phyloP scores from a whole-genome alignment of 768 basidiomycete genomes.

The Rhodosporidiobolus sp. region DNA sequence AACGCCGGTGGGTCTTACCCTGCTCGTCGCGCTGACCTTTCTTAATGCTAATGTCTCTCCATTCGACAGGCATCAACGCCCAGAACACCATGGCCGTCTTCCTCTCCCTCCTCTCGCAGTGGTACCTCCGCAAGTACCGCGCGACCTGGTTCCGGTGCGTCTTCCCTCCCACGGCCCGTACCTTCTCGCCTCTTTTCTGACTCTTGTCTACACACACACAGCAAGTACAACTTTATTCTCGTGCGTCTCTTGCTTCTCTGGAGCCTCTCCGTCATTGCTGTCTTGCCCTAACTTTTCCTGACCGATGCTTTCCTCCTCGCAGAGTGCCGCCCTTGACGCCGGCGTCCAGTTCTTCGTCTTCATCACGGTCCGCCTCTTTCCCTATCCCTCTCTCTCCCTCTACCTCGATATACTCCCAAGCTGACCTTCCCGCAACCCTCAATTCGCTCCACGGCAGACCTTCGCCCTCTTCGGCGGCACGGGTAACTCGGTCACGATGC shows the following conservation, averaged over 20 bases:
- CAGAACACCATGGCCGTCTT: constrained; percentile 56
- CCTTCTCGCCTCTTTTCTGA: too few species aligned
- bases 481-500: constrained; percentile 35
- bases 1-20: too few species aligned
- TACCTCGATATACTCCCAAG: too few species aligned
- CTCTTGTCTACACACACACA: constrained; percentile 52
- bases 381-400: constrained; percentile 56
- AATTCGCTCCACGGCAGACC: constrained; percentile 45
- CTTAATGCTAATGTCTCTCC: constrained; percentile 46
- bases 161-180: constrained; percentile 44
- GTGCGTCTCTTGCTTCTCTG: too few species aligned
- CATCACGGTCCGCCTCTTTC: not conserved
- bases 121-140: constrained; percentile 55
- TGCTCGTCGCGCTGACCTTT: too few species aligned
- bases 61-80: constrained; percentile 58
- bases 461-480: constrained; percentile 61
- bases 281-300: constrained; percentile 51
- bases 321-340: constrained; percentile 61
- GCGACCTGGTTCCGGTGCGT: constrained; percentile 62
- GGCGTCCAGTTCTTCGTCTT: constrained; percentile 50
- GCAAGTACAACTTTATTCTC: not conserved
- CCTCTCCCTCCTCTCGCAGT: constrained; percentile 61
- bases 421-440: not conserved
- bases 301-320: constrained; percentile 54
- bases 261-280: not conserved